Evolutionary conservation across 371 early-diverging fungal genomes (phyloP).

Genomic region (Mucor circinelloides): DNA sequence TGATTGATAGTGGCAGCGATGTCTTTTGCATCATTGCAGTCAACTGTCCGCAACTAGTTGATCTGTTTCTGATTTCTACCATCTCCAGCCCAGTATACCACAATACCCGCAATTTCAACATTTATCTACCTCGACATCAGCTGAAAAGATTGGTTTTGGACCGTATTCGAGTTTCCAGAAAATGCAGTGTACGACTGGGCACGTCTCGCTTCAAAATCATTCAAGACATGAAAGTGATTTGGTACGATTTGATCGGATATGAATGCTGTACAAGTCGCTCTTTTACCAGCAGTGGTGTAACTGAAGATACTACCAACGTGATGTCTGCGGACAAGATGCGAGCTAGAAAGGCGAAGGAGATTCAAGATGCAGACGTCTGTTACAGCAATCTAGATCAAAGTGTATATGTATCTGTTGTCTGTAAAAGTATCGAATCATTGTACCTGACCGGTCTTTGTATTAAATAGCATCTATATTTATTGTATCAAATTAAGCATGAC

Average conservation of each 20-base stretch:
- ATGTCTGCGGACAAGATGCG: neutral
- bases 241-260: constrained; percentile 8
- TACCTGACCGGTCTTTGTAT: neutral
- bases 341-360: neutral
- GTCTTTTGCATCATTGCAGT: neutral
- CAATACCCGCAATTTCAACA: neutral
- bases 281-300: neutral
- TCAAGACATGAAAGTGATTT: neutral
- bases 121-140: constrained; percentile 2
- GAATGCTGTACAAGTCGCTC: neutral
- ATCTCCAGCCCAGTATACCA: neutral
- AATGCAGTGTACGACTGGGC: constrained; percentile 1
- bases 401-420: neutral
- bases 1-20: neutral
- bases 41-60: neutral
- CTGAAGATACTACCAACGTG: neutral
- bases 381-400: neutral
- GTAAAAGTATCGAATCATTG: neutral
- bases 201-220: neutral
- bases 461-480: neutral
- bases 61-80: neutral
- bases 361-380: neutral
- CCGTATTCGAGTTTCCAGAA: neutral
- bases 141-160: neutral
- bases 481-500: neutral